Base-by-base conservation (phyloP, 352 stramenopile species). In the Globisporangium alternatum region DNA sequence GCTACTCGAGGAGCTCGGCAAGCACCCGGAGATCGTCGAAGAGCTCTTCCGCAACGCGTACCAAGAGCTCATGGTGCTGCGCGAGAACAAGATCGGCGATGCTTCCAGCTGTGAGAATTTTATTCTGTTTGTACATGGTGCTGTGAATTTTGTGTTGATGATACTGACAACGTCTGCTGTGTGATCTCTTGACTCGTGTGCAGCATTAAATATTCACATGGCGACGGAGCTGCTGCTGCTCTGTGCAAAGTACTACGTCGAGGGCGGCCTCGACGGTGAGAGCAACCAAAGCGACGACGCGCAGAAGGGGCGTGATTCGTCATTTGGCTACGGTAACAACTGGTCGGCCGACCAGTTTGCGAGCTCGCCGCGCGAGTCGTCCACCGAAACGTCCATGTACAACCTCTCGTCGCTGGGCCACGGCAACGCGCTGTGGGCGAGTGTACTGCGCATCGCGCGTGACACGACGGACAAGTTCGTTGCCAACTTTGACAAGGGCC, bases 1-100 rank as follows among this genome's bases (percentile, higher is more conserved):
- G 87, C 68, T 95, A 25, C 63, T 95, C 13, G 87, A 95, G 60
- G 84, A 95, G 62, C 75, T 93, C 45, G 81, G 84, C n/a, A 93
- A 95, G 56, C 77, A 86, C 57, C 80, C 76, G 13, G 44, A 68
- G 17, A 88, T 93, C 37, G 57, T 95, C 22, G 72, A 92, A 9
- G 70, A 79, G 41, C 52, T 95, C 12, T 95, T 93, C 44, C 65
- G 72, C 22, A 90, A 91, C 52, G 82, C 87, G 2, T 57, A 79
- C 17, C 60, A 87, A 53, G 83, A 95, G 56, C 74, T 95, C 22
- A 62, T 65, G n/a, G 75, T 77, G 45, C 83, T 86, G 47, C 74
- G 70, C 9, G 60, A 76, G 21, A 74, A 83, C 33, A 75, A 80
- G 30, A 33, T 80, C 25, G 64, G 66, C 21, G 81, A 89, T 60